A percentile compares a stretch with the other conserved stretches of the same genome.
Conservation (phyloP, 495 filamentous ascomycete species). For the Hyaloscypha hepaticicola region DNA sequence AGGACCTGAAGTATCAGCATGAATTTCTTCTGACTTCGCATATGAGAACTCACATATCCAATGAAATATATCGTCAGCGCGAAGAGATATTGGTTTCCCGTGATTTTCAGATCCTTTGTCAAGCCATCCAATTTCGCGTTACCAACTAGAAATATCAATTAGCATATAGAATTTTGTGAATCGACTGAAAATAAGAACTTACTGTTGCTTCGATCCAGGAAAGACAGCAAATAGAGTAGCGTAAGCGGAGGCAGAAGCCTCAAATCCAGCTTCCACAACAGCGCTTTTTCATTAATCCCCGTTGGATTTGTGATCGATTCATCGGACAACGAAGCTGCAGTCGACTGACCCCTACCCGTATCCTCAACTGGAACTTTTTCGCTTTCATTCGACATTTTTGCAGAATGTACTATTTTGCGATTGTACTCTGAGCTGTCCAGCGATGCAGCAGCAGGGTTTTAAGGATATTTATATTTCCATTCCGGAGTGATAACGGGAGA, state of each 20-base stretch:
- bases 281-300: slow-evolving; percentile 56
- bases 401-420: too few relatives aligned
- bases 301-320: slow-evolving; percentile 30
- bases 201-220: slow-evolving; percentile 63
- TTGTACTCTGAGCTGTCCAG: too few relatives aligned
- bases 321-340: slow-evolving; percentile 25
- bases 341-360: slow-evolving; percentile 13
- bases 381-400: slow-evolving; percentile 8
- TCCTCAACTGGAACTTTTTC: slow-evolving; percentile 22
- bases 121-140: slow-evolving; percentile 67
- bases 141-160: slow-evolving; percentile 33
- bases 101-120: slow-evolving; percentile 59
- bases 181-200: slow-evolving; percentile 69
- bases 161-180: slow-evolving; percentile 59
- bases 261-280: slow-evolving; percentile 51
- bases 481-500: background rate
- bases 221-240: slow-evolving; percentile 51
- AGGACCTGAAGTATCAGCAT: background rate
- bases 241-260: slow-evolving; percentile 53
- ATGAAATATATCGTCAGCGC: slow-evolving; percentile 71
- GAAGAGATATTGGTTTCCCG: slow-evolving; percentile 56
- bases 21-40: background rate
- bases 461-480: background rate
- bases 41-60: slow-evolving; percentile 64
- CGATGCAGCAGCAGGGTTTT: too few relatives aligned